Conservation (phyloP, 202 grass and related monocot genomes). For the Thinopyrum obtusiflorum region DNA sequence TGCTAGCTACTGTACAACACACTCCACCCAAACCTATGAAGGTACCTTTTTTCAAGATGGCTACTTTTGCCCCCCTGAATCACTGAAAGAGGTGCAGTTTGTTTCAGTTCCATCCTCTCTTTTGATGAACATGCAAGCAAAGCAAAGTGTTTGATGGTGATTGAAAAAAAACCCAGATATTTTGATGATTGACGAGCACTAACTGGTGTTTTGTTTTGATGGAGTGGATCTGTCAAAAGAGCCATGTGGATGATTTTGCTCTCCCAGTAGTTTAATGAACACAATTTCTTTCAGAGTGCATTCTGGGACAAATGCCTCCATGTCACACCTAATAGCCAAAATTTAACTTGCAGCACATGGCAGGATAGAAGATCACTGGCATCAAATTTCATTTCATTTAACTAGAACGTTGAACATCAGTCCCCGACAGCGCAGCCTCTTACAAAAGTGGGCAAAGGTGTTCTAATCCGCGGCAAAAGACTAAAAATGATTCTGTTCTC, state of each 20-base stretch:
- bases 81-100: constrained; percentile 14
- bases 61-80: constrained; percentile 31
- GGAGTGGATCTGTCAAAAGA: neutral
- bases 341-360: neutral
- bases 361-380: neutral
- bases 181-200: neutral
- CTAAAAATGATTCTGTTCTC: constrained; percentile 38
- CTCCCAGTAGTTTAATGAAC: neutral
- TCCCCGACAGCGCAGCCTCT: no score
- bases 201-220: neutral
- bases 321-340: neutral
- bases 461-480: constrained; percentile 47
- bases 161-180: neutral
- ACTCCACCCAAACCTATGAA: neutral
- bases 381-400: constrained; percentile 9
- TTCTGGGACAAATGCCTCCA: neutral
- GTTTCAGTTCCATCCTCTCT: neutral
- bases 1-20: no score
- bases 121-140: neutral
- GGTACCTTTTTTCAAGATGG: constrained; percentile 7
- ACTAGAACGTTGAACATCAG: neutral
- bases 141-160: constrained; percentile 18
- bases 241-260: neutral
- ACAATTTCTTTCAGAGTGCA: constrained; percentile 2
- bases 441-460: constrained; percentile 37